Conservation (phyloP, 805 yeast species). For the Phaffomyces thermotolerans region DNA sequence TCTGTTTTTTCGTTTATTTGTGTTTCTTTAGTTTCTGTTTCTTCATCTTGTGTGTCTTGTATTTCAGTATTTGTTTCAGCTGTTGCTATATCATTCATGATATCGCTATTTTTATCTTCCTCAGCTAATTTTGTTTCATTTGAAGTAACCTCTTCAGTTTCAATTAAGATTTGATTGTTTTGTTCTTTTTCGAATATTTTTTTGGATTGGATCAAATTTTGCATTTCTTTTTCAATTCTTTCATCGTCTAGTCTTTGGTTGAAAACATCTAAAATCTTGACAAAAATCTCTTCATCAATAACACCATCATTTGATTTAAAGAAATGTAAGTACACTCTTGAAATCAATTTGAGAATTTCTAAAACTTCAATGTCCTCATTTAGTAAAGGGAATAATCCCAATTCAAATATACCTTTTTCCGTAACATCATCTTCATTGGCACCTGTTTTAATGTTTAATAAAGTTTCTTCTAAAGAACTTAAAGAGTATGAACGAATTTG, state of each 20-base stretch:
- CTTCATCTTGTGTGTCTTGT: neutral
- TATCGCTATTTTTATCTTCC: neutral
- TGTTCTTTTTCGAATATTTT: constrained; percentile 23
- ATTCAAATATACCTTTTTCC: constrained; percentile 55
- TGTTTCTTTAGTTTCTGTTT: neutral
- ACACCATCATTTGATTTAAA: constrained; percentile 27
- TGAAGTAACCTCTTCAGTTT: neutral
- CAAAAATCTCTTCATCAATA: constrained; percentile 29
- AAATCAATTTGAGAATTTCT: constrained; percentile 58
- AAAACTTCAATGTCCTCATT: constrained; percentile 61
- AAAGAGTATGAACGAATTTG: constrained; percentile 66
- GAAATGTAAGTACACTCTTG: constrained; percentile 55
- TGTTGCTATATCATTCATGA: no score
- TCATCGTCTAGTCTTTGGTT: constrained; percentile 33
- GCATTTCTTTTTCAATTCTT: constrained; percentile 31
- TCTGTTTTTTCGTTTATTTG: neutral
- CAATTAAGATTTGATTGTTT: neutral
- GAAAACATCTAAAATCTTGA: constrained; percentile 31
- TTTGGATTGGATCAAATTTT: constrained; percentile 30
- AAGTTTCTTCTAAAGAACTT: constrained; percentile 45
- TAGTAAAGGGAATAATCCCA: constrained; percentile 68
- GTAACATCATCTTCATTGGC: constrained; percentile 26
- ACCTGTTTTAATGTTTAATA: constrained; percentile 24
- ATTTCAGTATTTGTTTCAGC: no score
- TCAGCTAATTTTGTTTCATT: neutral